phyloP scores from a whole-genome alignment of 768 basidiomycete genomes.

The Trametes villosa region DNA sequence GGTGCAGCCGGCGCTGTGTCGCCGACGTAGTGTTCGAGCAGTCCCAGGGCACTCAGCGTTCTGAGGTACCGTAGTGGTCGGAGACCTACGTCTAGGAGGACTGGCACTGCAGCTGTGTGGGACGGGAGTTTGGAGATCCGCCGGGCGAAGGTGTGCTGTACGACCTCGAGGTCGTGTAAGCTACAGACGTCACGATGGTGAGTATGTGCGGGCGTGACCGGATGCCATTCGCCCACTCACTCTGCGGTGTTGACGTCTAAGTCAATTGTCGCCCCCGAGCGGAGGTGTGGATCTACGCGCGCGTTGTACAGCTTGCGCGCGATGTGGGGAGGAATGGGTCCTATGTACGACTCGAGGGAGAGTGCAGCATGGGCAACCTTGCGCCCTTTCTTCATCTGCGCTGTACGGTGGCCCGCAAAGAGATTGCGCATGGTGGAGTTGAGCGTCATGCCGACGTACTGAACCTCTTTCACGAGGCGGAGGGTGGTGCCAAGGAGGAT shows the following conservation, averaged over 20 bases:
- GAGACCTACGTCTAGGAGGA: slow-evolving; percentile 34
- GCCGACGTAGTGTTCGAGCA: slow-evolving; percentile 24
- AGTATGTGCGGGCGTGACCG: too few species aligned
- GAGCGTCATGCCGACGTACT: background rate
- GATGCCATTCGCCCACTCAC: too few species aligned
- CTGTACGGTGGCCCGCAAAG: background rate
- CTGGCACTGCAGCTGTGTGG: slow-evolving; percentile 17
- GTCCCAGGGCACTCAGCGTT: slow-evolving; percentile 22
- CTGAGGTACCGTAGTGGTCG: slow-evolving; percentile 29
- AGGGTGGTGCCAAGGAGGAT: background rate
- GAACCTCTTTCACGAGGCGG: too few species aligned
- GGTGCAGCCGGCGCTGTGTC: background rate
- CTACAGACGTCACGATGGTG: background rate
- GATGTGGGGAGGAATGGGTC: background rate
- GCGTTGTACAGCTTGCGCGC: slow-evolving; percentile 5
- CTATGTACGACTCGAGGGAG: slow-evolving; percentile 4
- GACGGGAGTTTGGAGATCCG: slow-evolving; percentile 28
- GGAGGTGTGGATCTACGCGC: slow-evolving; percentile 10
- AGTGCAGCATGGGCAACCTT: background rate
- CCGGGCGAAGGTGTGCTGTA: slow-evolving; percentile 30
- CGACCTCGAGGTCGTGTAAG: slow-evolving; percentile 2
- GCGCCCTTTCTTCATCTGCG: background rate
- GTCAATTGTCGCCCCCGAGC: slow-evolving; percentile 1
- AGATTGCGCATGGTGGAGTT: background rate
- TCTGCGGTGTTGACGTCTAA: too few species aligned